Base-by-base conservation (phyloP, 2,329 filamentous ascomycete genomes). In the Diaporthe caulivora region DNA sequence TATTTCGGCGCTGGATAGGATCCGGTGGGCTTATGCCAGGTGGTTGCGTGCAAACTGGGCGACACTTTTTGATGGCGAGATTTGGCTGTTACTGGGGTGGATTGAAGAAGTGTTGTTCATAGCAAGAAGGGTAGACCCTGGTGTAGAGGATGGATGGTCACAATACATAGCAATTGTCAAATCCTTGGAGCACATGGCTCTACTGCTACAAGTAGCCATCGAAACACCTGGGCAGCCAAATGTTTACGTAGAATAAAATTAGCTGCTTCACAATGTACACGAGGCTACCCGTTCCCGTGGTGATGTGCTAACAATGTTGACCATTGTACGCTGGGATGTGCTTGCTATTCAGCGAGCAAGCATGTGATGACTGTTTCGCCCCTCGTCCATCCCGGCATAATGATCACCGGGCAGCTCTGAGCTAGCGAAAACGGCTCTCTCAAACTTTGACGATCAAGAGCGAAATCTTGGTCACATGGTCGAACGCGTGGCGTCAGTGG, bases 1-100 rank as follows among this genome's bases (percentile, higher is more conserved):
- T n/a, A n/a, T n/a, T n/a, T n/a, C n/a, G 80, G 93, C 96, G 55
- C 85, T 98, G 70, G 91, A 95, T 78, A 89, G 97, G 74, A 95
- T 98, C 77, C 89, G 94, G 76, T 98, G 97, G 96, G 93, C 93
- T 5, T 98, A 98, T 85, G 90, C 90, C 2, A 92, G 92, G 80
- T 98, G 93, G 93, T 80, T 94, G 69, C 83, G 80, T 18, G 60
- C 73, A 21, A 54, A 73, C 29, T 75, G 69, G 44, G 34, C 9
- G 62, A 51, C 2, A 13, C 6, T 8, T 29, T 3, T 51, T 10
- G 15, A 13, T 5, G n/a, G 44, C 44, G 31, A 51, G 29, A 29
- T 65, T n/a, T n/a, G n/a, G 47, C 3, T 42, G n/a, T 34, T 17
- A 53, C 40, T 10, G 31, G 42, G 11, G n/a, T 53, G 64, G 29